Base-by-base conservation (phyloP, 495 filamentous ascomycete genomes). In the Aspergillus cavernicola region DNA sequence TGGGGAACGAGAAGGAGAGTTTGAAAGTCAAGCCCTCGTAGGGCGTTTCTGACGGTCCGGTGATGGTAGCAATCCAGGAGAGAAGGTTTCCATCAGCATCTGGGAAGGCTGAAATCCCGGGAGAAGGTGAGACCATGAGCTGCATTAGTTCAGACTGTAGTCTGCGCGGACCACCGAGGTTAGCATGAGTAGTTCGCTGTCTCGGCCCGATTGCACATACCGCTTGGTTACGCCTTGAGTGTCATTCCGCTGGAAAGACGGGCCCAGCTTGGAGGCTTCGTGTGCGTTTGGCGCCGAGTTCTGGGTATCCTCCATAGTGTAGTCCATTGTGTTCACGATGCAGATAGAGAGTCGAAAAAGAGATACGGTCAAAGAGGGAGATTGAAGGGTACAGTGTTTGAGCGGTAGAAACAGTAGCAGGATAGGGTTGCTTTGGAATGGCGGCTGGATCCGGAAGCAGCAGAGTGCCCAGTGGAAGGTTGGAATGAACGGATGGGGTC, bases 131-230 rank as follows among this genome's bases (percentile, higher is more conserved):
- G 58, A 90, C 88, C 93, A 99, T 99, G 33, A 99, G 79, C 71
- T 92, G 85, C 91, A 97, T 97, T 47, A 99, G 79, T 70, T 99
- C 93, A 35, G 90, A 89, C 72, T 99, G 93, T 53, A 99, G 80
- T 56, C 92, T 97, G 69, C 11, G 52, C 4, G 10, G 23, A 56
- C 35, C 16, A 51, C 59, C 20, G 24, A 46, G 3, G 41, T 58
- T 20, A 64, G 57, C 29, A 45, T 33, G 13, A 6, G 15, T 47
- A 33, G 36, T 16, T 20, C 5, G 16, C 23, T 16, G 9, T 13
- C 19, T 20, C 2, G n/a, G 26, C 22, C 32, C 26, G 15, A 36
- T n/a, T 52, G 47, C 29, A 39, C 74, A 38, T 74, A 90, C 88
- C 88, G 80, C 72, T 92, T 92, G 56, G 85, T 85, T 22, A 88